Percentiles rank a stretch among this genome's conserved stretches.
These are phyloP conservation scores for Kuraishia piskuri DNA, from an alignment of 805 yeast species.

Conservation along the genomic window DNA sequence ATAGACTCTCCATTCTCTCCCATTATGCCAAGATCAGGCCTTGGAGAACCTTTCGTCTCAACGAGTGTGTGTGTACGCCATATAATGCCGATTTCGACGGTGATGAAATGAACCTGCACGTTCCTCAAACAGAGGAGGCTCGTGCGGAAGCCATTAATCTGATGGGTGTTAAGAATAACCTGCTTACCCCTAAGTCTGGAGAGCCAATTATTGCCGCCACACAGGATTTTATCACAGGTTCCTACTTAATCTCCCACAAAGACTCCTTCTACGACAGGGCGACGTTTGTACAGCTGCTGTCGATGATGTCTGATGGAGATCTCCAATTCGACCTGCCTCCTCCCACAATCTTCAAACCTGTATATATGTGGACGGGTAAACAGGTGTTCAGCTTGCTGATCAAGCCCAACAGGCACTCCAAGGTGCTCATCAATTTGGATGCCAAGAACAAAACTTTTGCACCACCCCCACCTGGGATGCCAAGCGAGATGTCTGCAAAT, in stretches of 20 bases:
- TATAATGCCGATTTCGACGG: constrained; percentile 99
- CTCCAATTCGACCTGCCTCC: constrained; percentile 90
- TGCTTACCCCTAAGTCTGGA: constrained; percentile 94
- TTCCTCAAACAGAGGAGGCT: constrained; percentile 98
- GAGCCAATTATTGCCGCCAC: constrained; percentile 99
- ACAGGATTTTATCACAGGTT: constrained; percentile 97
- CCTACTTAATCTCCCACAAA: constrained; percentile 85
- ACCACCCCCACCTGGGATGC: constrained; percentile 65
- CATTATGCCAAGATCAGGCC: constrained; percentile 96
- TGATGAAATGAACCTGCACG: constrained; percentile 98
- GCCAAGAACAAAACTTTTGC: constrained; percentile 87
- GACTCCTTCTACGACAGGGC: constrained; percentile 91
- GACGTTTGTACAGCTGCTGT: constrained; percentile 66
- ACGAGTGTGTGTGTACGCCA: constrained; percentile 99
- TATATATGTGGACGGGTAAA: constrained; percentile 92
- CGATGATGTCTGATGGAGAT: constrained; percentile 95
- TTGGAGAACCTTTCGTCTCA: constrained; percentile 94
- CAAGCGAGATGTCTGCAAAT: constrained; percentile 94
- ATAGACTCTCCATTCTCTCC: constrained; percentile 85
- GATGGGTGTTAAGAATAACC: constrained; percentile 95
- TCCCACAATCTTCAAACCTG: constrained; percentile 88
- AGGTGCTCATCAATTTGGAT: constrained; percentile 83
- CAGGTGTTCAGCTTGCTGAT: constrained; percentile 87
- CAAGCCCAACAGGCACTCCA: constrained; percentile 67
- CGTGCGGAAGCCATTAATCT: constrained; percentile 96